These are phyloP conservation scores for Penicillium canescens DNA, from an alignment of 495 filamentous ascomycete species.

Conservation along the genomic window DNA sequence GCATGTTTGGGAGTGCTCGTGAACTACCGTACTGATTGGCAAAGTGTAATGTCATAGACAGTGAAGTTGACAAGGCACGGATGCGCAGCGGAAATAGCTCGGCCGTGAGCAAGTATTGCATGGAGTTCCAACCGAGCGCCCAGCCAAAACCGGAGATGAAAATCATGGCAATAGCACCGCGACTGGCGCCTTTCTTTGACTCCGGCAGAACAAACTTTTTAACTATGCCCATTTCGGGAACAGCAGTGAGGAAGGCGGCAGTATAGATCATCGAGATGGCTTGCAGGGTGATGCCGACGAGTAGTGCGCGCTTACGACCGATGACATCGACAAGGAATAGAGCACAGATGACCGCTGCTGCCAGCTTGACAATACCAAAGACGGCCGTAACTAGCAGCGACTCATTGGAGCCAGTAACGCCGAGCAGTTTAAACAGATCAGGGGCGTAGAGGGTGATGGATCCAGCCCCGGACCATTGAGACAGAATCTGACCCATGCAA, in stretches of 20 bases:
- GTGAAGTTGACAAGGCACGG: conserved; percentile 42
- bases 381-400: conserved; percentile 68
- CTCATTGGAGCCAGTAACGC: conserved; percentile 60
- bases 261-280: conserved; percentile 68
- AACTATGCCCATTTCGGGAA: conserved; percentile 46
- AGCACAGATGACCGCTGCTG: conserved; percentile 61
- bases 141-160: conserved; percentile 67
- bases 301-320: conserved; percentile 67
- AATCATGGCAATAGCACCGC: conserved; percentile 64
- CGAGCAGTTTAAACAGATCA: conserved; percentile 66
- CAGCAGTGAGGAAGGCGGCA: conserved; percentile 61
- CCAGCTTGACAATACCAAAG: conserved; percentile 69
- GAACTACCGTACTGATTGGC: conserved; percentile 73
- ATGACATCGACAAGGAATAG: conserved; percentile 74
- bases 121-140: conserved; percentile 74
- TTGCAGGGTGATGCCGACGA: conserved; percentile 63
- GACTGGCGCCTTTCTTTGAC: conserved; percentile 36
- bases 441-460: conserved; percentile 68
- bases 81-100: conserved; percentile 70
- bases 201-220: conserved; percentile 27
- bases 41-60: conserved; percentile 62
- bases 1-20: conserved; percentile 56
- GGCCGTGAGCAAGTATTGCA: conserved; percentile 74
- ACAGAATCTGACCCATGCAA: conserved; percentile 59
- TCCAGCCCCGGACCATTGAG: conserved; percentile 68